A percentile compares a stretch with the other conserved stretches of the same genome.
Conservation (phyloP, 1,284 basidiomycete species). For the Leccinum colubrinum region DNA sequence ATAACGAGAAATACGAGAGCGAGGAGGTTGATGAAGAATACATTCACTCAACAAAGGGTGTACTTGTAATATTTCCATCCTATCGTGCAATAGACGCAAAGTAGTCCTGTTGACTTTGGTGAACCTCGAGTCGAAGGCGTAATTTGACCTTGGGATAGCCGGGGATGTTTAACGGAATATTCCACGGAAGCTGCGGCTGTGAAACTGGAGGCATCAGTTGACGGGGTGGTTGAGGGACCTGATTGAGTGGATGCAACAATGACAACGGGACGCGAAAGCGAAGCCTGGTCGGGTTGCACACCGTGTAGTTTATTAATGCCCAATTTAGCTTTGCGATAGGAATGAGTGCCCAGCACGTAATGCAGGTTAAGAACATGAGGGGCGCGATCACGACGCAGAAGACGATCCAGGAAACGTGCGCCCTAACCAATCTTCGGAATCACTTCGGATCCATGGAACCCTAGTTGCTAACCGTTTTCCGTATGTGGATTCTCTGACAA, state of each 20-base stretch:
- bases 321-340: slow-evolving; percentile 97
- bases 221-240: slow-evolving; percentile 21
- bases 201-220: slow-evolving; percentile 19
- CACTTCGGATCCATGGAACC: too few relatives aligned
- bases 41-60: slow-evolving; percentile 98
- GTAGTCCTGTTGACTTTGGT: slow-evolving; percentile 78
- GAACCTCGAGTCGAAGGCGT: slow-evolving; percentile 68
- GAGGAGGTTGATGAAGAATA: slow-evolving; percentile 95
- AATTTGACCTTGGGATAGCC: slow-evolving; percentile 68
- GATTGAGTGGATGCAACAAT: slow-evolving; percentile 44
- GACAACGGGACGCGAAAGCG: slow-evolving; percentile 75
- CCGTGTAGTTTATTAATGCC: slow-evolving; percentile 87
- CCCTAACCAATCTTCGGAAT: too few relatives aligned
- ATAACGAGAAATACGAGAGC: slow-evolving; percentile 96
- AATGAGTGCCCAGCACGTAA: slow-evolving; percentile 92
- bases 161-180: slow-evolving; percentile 56
- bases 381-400: too few relatives aligned
- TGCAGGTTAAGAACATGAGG: slow-evolving; percentile 50
- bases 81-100: slow-evolving; percentile 93
- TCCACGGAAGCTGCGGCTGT: slow-evolving; percentile 27
- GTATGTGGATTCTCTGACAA: slow-evolving; percentile 60
- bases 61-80: slow-evolving; percentile 99
- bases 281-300: slow-evolving; percentile 79
- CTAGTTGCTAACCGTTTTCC: too few relatives aligned
- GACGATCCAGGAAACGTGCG: too few relatives aligned